A percentile compares a stretch with the other conserved stretches of the same genome.
Evolutionary conservation across 345 rosid species (phyloP).

Genomic region (Salix dunnii): DNA sequence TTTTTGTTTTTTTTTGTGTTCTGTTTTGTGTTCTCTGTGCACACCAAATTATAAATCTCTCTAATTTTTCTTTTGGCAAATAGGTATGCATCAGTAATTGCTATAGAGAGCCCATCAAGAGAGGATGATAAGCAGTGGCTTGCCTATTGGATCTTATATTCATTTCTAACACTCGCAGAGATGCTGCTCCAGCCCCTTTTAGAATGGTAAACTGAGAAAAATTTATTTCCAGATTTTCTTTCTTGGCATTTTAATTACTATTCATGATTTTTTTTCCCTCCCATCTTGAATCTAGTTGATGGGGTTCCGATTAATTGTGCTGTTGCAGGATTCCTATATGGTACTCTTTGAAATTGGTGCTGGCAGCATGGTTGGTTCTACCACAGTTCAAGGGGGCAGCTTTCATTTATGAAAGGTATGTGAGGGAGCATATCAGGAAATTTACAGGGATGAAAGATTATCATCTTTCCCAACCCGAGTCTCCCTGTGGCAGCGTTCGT

Average conservation of each 20-base stretch:
- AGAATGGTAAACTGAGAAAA: conserved; percentile 41
- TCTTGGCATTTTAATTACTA: background rate
- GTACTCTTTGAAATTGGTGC: conserved; percentile 59
- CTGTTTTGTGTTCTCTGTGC: background rate
- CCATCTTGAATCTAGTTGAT: too few relatives aligned
- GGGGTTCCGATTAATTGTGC: background rate
- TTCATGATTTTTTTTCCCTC: background rate
- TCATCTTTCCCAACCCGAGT: conserved; percentile 2
- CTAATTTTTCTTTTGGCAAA: background rate
- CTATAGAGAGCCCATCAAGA: conserved; percentile 67
- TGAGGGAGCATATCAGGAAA: conserved; percentile 51
- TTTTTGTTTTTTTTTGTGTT: background rate
- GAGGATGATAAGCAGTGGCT: conserved; percentile 88
- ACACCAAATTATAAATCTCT: background rate
- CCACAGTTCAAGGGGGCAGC: conserved; percentile 80
- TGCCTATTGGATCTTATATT: conserved; percentile 87
- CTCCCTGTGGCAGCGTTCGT: background rate
- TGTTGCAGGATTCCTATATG: conserved; percentile 70
- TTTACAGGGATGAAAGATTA: conserved; percentile 20
- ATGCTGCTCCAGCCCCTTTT: conserved; percentile 61
- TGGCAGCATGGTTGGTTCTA: conserved; percentile 69
- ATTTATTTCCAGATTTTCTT: background rate
- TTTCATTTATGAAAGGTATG: conserved; percentile 54
- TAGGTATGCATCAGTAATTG: conserved; percentile 74
- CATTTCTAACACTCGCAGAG: conserved; percentile 71